Base-by-base conservation (phyloP, 2,329 filamentous ascomycete species). In the Monosporascus sp. region DNA sequence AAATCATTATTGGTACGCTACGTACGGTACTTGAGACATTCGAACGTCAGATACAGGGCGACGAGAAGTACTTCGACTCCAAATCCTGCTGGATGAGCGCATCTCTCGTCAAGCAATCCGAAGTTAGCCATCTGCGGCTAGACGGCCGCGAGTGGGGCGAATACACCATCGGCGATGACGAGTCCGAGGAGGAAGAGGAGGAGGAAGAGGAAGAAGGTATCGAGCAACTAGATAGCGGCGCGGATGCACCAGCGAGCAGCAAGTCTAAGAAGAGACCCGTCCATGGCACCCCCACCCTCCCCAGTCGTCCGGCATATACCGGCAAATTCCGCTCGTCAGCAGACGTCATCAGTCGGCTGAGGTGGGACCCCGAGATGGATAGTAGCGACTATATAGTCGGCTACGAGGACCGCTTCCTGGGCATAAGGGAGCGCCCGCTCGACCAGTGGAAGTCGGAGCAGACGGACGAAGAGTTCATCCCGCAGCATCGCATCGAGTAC, bases 381-480 rank as follows among this genome's bases (percentile, higher is more conserved):
- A 72, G 73, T 47, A 67, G 66, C 20, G 77, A 84, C 56, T 84
- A 78, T 58, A 57, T 85, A 5, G 74, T 86, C 48, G 82, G 81
- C 1, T 86, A 86, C 59, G 78, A 82, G 60, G 83, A 86, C 64
- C 74, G 83, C 17, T 85, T 86, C 60, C 55, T 73, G 4, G 81
- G 80, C 1, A 71, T 75, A 2, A 74, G 72, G 58, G 82, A 86
- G 65, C 78, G 77, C 57, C 63, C 73, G 2, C 66, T 85, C 5
- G 77, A 76, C 50, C 69, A 73, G 31, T 86, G 83, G 83, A 84
- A 81, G 70, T 73, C 70, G 17, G 82, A 85, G 61, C 78, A 81
- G 66, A 85, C 82, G 35, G 78, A 86, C 58, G 81, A 86, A 55
- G 83, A 86, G 65, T 87, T 85, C 61, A 85, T 87, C 52, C 84